These are phyloP conservation scores for Kwoniella shivajii DNA, from an alignment of 1,284 basidiomycete species.

Conservation along the genomic window DNA sequence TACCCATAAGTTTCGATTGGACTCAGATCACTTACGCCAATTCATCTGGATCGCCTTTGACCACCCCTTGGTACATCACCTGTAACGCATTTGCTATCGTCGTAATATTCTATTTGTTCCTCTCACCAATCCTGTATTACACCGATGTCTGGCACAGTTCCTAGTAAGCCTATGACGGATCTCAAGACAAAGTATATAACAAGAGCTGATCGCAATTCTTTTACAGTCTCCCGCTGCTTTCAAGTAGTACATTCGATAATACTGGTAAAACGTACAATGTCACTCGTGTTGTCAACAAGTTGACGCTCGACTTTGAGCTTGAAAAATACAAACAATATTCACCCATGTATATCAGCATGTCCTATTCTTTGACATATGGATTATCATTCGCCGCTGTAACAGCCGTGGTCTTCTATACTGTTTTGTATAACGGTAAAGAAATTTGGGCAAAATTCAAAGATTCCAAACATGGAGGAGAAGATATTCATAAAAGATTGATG, in stretches of 20 bases:
- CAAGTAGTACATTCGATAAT: constrained; percentile 52
- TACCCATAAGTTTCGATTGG: constrained; percentile 58
- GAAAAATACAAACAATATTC: constrained; percentile 35
- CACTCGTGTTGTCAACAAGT: constrained; percentile 33
- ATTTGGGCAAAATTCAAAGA: constrained; percentile 59
- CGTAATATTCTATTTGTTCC: constrained; percentile 54
- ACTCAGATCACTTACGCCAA: constrained; percentile 56
- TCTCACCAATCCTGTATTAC: constrained; percentile 57
- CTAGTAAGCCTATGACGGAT: constrained; percentile 25
- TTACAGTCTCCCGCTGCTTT: constrained; percentile 47
- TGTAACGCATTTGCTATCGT: constrained; percentile 57
- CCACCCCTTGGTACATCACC: constrained; percentile 59
- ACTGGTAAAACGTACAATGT: constrained; percentile 52
- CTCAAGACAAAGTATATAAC: neutral
- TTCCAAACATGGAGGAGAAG: constrained; percentile 63
- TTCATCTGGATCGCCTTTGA: constrained; percentile 56
- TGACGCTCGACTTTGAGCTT: constrained; percentile 25
- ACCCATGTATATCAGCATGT: constrained; percentile 34
- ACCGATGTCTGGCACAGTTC: constrained; percentile 50
- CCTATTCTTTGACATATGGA: constrained; percentile 56
- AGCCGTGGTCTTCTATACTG: constrained; percentile 55
- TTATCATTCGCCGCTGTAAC: constrained; percentile 55
- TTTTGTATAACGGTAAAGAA: constrained; percentile 55
- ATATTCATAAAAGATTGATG: constrained; percentile 85
- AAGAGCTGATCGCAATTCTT: neutral